These are phyloP conservation scores for Coemansia umbellata DNA, from an alignment of 192 early-diverging fungal species.

Conservation along the genomic window DNA sequence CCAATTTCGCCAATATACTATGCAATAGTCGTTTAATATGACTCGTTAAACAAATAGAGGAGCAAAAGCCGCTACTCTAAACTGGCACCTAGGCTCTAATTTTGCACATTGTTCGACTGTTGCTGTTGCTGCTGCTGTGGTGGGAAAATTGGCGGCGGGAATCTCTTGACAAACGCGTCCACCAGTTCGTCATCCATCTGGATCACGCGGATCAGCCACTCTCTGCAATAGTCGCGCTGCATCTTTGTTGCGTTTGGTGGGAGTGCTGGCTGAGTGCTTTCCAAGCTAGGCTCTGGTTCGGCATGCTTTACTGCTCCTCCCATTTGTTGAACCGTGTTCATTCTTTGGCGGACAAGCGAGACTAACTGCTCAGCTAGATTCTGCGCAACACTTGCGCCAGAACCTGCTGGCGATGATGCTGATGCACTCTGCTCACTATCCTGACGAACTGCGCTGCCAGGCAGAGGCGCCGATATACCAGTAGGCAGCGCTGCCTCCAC, in stretches of 20 bases:
- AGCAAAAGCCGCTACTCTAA: too few species aligned
- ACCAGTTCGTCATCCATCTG: conserved; percentile 49
- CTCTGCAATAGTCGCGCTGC: conserved; percentile 48
- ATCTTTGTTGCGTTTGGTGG: conserved; percentile 11
- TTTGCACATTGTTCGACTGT: neutral
- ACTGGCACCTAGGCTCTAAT: too few species aligned
- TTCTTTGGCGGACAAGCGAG: conserved; percentile 47
- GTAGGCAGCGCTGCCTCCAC: neutral
- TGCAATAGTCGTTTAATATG: too few species aligned
- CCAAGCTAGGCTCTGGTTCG: neutral
- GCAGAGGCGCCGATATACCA: conserved; percentile 1
- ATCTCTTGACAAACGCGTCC: conserved; percentile 48
- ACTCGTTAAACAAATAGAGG: too few species aligned
- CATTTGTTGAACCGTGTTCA: conserved; percentile 24
- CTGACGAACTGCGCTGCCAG: neutral
- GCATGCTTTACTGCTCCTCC: neutral
- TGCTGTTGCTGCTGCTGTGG: conserved; percentile 6
- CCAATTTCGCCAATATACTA: too few species aligned
- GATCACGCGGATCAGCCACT: conserved; percentile 49
- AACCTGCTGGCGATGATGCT: neutral
- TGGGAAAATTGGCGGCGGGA: conserved; percentile 41
- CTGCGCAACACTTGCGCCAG: conserved; percentile 28
- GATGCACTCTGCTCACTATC: neutral
- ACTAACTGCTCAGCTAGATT: conserved; percentile 50
- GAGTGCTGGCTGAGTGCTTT: neutral